phyloP scores from a whole-genome alignment of 2,329 filamentous ascomycete genomes.

The Nigrograna mackinnonii region DNA sequence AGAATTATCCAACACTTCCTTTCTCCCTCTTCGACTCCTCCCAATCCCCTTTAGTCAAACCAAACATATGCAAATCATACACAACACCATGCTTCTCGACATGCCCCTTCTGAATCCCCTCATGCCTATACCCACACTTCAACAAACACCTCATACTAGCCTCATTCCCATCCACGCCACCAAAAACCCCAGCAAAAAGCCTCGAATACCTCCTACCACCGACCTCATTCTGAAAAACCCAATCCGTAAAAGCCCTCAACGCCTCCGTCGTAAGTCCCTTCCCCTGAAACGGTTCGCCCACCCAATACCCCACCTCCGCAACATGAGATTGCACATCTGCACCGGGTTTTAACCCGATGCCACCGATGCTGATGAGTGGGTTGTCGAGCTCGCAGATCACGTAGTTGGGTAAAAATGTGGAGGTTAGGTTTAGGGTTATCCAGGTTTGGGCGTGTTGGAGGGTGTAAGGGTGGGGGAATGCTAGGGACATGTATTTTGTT shows the following conservation, averaged over 20 bases:
- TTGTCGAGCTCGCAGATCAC: conserved; percentile 14
- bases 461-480: conserved; percentile 46
- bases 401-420: conserved; percentile 20
- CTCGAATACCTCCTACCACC: conserved; percentile 13
- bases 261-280: conserved; percentile 35
- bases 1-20: not conserved
- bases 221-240: conserved; percentile 29
- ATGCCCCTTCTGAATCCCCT: conserved; percentile 39
- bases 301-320: conserved; percentile 49
- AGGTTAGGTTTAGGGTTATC: conserved; percentile 32
- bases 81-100: conserved; percentile 39
- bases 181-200: conserved; percentile 32
- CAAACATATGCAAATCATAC: conserved; percentile 36
- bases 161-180: conserved; percentile 37
- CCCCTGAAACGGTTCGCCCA: conserved; percentile 42
- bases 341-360: conserved; percentile 42
- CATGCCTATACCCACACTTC: conserved; percentile 41
- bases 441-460: conserved; percentile 32
- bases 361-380: conserved; percentile 32
- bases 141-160: conserved; percentile 40
- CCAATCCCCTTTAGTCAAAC: conserved; percentile 37
- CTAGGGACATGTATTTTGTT: conserved; percentile 39
- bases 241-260: conserved; percentile 36
- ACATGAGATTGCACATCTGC: conserved; percentile 38
- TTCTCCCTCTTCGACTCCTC: conserved; percentile 10